Base-by-base conservation (phyloP, 2,329 filamentous ascomycete species). In the Magnaporthiopsis rhizophila region DNA sequence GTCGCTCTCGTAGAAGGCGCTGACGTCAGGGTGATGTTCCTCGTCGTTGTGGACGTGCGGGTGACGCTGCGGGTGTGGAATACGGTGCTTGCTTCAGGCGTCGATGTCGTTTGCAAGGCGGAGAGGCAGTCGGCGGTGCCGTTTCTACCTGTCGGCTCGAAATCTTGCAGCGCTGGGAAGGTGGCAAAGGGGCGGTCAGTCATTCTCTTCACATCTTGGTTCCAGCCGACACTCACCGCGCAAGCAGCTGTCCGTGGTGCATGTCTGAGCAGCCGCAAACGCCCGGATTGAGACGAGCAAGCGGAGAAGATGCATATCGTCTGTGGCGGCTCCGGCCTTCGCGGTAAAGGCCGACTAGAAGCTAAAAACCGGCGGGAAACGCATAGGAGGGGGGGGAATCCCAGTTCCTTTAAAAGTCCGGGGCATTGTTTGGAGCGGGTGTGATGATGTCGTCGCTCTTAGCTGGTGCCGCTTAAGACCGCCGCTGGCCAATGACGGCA, bases 61-160 rank as follows among this genome's bases (percentile, higher is more conserved):
- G 58, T 65, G 58, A 60, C 58, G 15, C 58, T 56, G 24, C 62
- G 13, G 4, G 58, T 65, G 5, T 61, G 30, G 32, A 57, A 57
- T 9, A 28, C n/a, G 32, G 61, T 62, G 26, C 38, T 28, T 57
- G 61, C 32, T 50, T 32, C 61, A 21, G 34, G 15, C 2, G 34
- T 59, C 26, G 62, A 45, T 34, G 61, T 38, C 24, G 30, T 34
- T 30, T 56, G 57, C 58, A 66, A 61, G 62, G 64, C 65, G 15
- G 65, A 65, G 1, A 65, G n/a, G 45, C 65, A 66, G 59, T 66
- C 65, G 7, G 64, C 62, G 18, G 65, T 66, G 58, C 65, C 65
- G 62, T 66, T 65, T 34, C 58, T 45, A 13, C 38, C 38, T 32
- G 45, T 62, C 18, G 61, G 45, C 26, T 62, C 61, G 30, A 56